These are phyloP conservation scores for Annulohypoxylon moriforme DNA, from an alignment of 495 filamentous ascomycete species.

Conservation along the genomic window DNA sequence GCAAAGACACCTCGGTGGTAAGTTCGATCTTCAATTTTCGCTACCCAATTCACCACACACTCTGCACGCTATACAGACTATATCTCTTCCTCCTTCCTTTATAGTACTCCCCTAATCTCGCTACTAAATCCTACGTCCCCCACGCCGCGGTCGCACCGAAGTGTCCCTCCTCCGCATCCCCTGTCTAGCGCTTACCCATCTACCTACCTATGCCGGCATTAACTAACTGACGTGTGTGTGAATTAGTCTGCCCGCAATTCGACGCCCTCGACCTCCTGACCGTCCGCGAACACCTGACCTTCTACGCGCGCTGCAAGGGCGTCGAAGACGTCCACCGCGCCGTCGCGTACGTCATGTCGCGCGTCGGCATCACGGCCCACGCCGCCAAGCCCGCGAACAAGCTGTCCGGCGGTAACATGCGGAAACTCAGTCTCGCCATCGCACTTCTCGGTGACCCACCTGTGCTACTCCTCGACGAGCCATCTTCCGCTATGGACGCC, in stretches of 20 bases:
- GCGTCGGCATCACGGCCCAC: constrained; percentile 64
- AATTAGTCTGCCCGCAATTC: constrained; percentile 71
- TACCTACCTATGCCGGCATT: not conserved
- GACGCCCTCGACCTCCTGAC: constrained; percentile 70
- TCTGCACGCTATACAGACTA: not conserved
- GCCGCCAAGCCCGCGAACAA: constrained; percentile 63
- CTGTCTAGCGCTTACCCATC: not conserved
- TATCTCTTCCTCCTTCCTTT: not conserved
- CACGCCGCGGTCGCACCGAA: not conserved
- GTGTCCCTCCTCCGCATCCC: not conserved
- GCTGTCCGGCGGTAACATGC: constrained; percentile 74
- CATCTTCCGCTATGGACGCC: constrained; percentile 72
- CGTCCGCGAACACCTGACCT: constrained; percentile 68
- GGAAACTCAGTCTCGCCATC: constrained; percentile 72
- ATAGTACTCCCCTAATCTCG: not conserved
- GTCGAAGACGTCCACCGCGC: constrained; percentile 66
- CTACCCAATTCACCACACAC: not conserved
- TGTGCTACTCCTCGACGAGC: constrained; percentile 73
- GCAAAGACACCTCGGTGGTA: constrained; percentile 44
- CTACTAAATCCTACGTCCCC: constrained; percentile 38
- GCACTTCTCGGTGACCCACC: constrained; percentile 74
- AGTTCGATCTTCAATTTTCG: constrained; percentile 8
- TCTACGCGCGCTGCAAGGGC: constrained; percentile 72
- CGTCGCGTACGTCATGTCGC: constrained; percentile 61
- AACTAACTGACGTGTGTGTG: not conserved